These are phyloP conservation scores for Neurospora sp. DNA, from an alignment of 495 filamentous ascomycete genomes.

Conservation along the genomic window DNA sequence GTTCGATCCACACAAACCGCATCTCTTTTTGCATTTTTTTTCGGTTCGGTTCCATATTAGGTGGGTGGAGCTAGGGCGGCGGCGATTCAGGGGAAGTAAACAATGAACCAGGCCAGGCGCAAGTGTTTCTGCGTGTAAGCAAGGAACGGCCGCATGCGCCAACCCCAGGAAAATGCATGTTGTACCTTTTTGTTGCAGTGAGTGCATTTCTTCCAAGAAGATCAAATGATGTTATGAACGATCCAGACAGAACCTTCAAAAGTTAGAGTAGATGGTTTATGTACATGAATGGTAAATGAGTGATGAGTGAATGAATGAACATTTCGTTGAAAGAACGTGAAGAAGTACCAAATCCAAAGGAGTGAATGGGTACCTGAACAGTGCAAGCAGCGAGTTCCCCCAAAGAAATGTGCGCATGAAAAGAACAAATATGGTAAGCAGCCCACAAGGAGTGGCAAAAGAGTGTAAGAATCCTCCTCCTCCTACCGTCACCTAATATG, in stretches of 20 bases:
- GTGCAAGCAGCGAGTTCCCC: neutral
- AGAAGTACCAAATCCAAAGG: neutral
- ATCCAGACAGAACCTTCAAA: neutral
- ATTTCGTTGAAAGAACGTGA: neutral
- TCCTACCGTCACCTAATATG: neutral
- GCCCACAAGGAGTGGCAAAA: neutral
- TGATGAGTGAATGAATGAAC: neutral
- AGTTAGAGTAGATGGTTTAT: neutral
- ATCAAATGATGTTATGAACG: neutral
- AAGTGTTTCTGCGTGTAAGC: neutral
- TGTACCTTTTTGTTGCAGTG: neutral
- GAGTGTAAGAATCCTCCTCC: neutral
- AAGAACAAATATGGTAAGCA: neutral
- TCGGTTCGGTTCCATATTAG: neutral
- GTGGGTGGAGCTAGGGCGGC: neutral
- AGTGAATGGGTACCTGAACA: neutral
- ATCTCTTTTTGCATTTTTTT: neutral
- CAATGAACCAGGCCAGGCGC: neutral
- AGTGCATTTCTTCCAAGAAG: neutral
- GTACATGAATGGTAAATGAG: neutral
- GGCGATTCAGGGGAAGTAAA: neutral
- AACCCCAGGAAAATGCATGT: neutral
- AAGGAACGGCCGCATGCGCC: neutral
- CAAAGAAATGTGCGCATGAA: neutral
- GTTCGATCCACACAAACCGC: neutral